Conservation (phyloP, 2,329 filamentous ascomycete genomes). For the Colletotrichum zoysiae region DNA sequence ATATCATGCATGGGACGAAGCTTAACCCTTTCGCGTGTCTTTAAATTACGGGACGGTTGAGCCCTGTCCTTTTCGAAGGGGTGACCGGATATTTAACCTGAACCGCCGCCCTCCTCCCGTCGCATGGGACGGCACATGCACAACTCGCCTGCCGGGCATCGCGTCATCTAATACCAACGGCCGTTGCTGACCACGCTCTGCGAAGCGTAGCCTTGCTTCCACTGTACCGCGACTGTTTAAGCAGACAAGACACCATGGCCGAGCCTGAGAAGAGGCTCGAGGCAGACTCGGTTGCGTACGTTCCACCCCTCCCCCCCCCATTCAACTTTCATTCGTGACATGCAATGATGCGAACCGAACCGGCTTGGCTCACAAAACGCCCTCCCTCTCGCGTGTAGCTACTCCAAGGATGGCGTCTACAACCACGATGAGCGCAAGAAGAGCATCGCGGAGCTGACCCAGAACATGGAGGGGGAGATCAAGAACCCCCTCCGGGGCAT, state of each 20-base stretch:
- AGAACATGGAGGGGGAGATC: conserved; percentile 47
- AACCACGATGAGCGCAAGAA: conserved; percentile 20
- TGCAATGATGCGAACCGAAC: too few species aligned
- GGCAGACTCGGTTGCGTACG: conserved; percentile 12
- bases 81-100: conserved; percentile 15
- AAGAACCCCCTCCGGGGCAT: conserved; percentile 65
- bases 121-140: neutral
- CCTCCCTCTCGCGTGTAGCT: neutral
- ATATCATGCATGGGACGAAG: conserved; percentile 5
- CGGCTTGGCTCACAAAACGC: neutral
- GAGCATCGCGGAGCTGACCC: conserved; percentile 26
- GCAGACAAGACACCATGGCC: neutral
- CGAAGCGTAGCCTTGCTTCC: neutral
- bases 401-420: conserved; percentile 5
- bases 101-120: conserved; percentile 1
- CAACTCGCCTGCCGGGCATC: neutral
- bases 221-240: neutral
- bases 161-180: neutral
- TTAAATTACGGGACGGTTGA: neutral
- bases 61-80: too few species aligned
- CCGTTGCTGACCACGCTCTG: neutral
- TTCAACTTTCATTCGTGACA: neutral
- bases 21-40: neutral
- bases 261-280: conserved; percentile 21
- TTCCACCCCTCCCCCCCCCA: neutral